These are phyloP conservation scores for Leccinum subrobustum DNA, from an alignment of 1,284 basidiomycete genomes.

Conservation along the genomic window DNA sequence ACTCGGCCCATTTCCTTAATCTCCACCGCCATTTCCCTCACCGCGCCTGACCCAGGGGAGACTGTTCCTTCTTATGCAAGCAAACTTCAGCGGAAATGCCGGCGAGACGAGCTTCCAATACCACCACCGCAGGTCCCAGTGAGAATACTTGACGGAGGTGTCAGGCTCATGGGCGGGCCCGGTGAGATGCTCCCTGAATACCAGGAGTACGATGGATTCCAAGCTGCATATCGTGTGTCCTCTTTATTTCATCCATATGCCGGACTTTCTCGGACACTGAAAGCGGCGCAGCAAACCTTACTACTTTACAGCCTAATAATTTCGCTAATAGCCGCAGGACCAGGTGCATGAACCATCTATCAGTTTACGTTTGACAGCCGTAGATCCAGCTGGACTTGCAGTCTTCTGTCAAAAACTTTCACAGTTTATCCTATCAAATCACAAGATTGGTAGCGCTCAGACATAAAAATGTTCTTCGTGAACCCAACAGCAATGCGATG, in stretches of 20 bases:
- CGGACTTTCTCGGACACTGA: not conserved
- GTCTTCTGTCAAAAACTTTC: not conserved
- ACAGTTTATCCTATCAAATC: not conserved
- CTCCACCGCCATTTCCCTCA: not conserved
- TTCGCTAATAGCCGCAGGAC: not conserved
- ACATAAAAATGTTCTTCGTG: not conserved
- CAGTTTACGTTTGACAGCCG: not conserved
- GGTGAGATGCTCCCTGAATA: slow-evolving; percentile 1
- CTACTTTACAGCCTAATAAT: not conserved
- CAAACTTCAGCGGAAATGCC: not conserved
- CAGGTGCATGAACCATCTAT: not conserved
- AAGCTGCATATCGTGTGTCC: not conserved
- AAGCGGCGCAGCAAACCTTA: not conserved
- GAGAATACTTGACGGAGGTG: slow-evolving; percentile 6
- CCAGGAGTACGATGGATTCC: not conserved
- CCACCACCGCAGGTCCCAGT: not conserved
- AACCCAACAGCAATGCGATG: not conserved
- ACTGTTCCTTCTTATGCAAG: not conserved
- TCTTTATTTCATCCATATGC: not conserved
- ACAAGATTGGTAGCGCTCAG: not conserved
- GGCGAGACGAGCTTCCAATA: not conserved
- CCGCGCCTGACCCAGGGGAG: not conserved
- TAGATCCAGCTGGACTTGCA: not conserved
- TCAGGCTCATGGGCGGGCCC: not conserved
- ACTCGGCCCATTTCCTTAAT: not conserved